Conservation (phyloP, 768 basidiomycete species). For the Calocera viscosa region DNA sequence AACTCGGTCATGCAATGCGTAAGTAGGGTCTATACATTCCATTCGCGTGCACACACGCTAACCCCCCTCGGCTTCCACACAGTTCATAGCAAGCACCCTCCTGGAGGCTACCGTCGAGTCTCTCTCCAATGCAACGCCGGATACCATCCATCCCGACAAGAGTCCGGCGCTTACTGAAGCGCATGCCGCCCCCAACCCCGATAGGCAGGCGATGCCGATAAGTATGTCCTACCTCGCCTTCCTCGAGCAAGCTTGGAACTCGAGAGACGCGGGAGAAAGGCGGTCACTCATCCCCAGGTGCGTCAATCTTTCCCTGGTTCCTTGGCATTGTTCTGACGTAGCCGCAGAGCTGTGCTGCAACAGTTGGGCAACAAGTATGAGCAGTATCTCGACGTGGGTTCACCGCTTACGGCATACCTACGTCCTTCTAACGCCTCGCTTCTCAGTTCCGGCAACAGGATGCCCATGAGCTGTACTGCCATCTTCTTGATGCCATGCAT, state of each 20-base stretch:
- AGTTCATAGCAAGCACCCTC: slow-evolving; percentile 58
- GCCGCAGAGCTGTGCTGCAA: slow-evolving; percentile 44
- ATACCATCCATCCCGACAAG: slow-evolving; percentile 34
- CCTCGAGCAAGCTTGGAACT: slow-evolving; percentile 51
- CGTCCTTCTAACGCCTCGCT: not conserved
- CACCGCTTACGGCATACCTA: not conserved
- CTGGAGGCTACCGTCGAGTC: slow-evolving; percentile 43
- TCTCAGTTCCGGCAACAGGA: slow-evolving; percentile 76
- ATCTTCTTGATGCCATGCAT: slow-evolving; percentile 78
- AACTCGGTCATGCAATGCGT: slow-evolving; percentile 87
- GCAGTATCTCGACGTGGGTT: slow-evolving; percentile 64
- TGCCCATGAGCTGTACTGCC: slow-evolving; percentile 84
- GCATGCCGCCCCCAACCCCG: slow-evolving; percentile 40
- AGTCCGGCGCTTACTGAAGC: slow-evolving; percentile 56
- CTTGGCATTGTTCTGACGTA: slow-evolving; percentile 4
- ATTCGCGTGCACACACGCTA: slow-evolving; percentile 19
- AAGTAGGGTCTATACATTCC: slow-evolving; percentile 30
- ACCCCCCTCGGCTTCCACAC: slow-evolving; percentile 13
- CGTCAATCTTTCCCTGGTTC: slow-evolving; percentile 3
- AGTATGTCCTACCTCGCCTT: slow-evolving; percentile 54
- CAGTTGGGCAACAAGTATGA: slow-evolving; percentile 75
- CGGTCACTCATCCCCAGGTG: slow-evolving; percentile 52
- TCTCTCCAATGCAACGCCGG: slow-evolving; percentile 31
- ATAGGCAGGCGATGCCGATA: slow-evolving; percentile 49
- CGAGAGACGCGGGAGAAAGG: slow-evolving; percentile 40